These are phyloP conservation scores for Monilinia fructigena DNA, from an alignment of 2,329 filamentous ascomycete species.

Conservation along the genomic window DNA sequence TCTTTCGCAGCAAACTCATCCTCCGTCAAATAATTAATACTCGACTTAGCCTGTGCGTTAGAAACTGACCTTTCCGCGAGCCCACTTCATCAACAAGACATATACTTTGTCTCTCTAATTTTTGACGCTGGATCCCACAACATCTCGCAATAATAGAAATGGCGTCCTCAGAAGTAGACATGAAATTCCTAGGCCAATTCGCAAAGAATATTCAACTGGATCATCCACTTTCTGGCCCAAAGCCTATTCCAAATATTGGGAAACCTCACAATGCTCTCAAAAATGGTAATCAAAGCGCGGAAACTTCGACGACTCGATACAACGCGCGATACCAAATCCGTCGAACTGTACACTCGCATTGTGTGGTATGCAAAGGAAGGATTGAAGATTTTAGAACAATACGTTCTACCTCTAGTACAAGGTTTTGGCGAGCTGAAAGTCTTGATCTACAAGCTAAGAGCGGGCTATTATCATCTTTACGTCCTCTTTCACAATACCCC, in stretches of 20 bases:
- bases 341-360: constrained; percentile 86
- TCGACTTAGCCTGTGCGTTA: background rate
- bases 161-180: constrained; percentile 96
- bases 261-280: constrained; percentile 81
- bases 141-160: constrained; percentile 50
- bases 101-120: background rate
- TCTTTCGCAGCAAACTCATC: background rate
- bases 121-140: background rate
- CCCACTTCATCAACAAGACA: background rate
- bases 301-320: constrained; percentile 80
- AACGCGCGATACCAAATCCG: constrained; percentile 72
- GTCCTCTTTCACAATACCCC: constrained; percentile 94
- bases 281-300: constrained; percentile 77
- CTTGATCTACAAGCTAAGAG: constrained; percentile 84
- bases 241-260: constrained; percentile 91
- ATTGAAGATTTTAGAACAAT: constrained; percentile 79
- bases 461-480: constrained; percentile 95
- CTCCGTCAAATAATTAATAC: background rate
- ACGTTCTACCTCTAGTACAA: constrained; percentile 80
- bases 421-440: constrained; percentile 83
- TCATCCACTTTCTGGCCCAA: constrained; percentile 75
- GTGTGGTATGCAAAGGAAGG: constrained; percentile 95
- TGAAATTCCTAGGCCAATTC: constrained; percentile 91
- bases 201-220: constrained; percentile 75
- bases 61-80: background rate